These are phyloP conservation scores for Hyphopichia burtonii DNA, from an alignment of 1,139 yeast species.

Conservation along the genomic window DNA sequence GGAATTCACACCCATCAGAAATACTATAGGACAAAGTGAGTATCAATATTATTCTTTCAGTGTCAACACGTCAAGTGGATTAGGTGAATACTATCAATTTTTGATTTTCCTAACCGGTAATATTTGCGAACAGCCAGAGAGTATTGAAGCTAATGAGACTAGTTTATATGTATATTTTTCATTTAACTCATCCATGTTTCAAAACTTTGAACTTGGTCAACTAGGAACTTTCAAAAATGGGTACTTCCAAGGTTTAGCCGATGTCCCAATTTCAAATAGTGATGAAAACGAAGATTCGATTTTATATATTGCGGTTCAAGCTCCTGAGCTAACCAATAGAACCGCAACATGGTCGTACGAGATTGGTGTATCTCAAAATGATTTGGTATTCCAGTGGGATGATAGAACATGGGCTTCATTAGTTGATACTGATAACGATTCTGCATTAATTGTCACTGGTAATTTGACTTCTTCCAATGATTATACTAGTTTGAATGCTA, in stretches of 20 bases:
- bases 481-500: constrained; percentile 22
- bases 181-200: constrained; percentile 42
- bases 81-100: constrained; percentile 51
- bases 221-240: constrained; percentile 44
- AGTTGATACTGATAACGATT: constrained; percentile 71
- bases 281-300: constrained; percentile 16
- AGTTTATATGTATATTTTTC: constrained; percentile 51
- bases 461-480: constrained; percentile 38
- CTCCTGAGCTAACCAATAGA: constrained; percentile 40
- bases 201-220: constrained; percentile 26
- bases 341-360: constrained; percentile 57
- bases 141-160: constrained; percentile 25
- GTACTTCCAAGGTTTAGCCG: constrained; percentile 56
- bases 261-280: constrained; percentile 26
- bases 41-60: constrained; percentile 44
- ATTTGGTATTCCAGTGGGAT: constrained; percentile 72
- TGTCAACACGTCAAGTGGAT: constrained; percentile 45
- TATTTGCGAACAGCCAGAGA: constrained; percentile 50
- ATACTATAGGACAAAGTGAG: constrained; percentile 37
- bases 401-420: constrained; percentile 55
- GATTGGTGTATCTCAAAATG: constrained; percentile 67
- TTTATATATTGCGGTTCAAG: constrained; percentile 49
- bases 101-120: constrained; percentile 62
- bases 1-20: constrained; percentile 46
- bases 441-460: constrained; percentile 71